Evolutionary conservation across 176 grass and related monocot species (phyloP).

Genomic region (Dactylis glomerata): DNA sequence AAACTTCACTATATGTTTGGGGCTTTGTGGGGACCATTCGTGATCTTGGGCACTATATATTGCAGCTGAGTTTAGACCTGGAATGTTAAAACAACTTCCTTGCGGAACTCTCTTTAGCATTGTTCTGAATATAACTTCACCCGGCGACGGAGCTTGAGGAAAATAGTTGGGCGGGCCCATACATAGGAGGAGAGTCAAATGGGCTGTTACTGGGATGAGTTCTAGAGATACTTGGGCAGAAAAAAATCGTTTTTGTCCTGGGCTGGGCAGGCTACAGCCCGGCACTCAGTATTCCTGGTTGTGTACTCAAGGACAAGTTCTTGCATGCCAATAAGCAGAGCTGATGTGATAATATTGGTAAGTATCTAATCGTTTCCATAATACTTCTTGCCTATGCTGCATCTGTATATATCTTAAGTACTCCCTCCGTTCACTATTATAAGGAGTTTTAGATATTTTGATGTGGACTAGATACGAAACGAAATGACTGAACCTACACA

Average conservation of each 20-base stretch:
- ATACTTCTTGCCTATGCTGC: background rate
- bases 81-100: background rate
- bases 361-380: slow-evolving; percentile 13
- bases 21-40: background rate
- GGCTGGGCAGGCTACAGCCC: too few relatives aligned
- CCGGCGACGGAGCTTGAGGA: too few relatives aligned
- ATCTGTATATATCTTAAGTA: background rate
- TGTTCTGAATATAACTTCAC: background rate
- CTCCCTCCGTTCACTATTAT: too few relatives aligned
- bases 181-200: too few relatives aligned
- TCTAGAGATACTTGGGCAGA: too few relatives aligned
- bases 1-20: background rate
- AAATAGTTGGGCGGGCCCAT: too few relatives aligned
- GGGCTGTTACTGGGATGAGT: too few relatives aligned
- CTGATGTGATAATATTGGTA: slow-evolving; percentile 79
- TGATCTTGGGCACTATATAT: background rate
- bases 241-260: too few relatives aligned
- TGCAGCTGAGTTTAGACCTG: background rate
- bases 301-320: slow-evolving; percentile 32
- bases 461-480: too few relatives aligned
- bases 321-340: slow-evolving; percentile 49
- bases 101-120: background rate
- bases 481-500: too few relatives aligned
- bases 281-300: slow-evolving; percentile 52
- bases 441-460: too few relatives aligned